phyloP scores from a whole-genome alignment of 1,139 yeast genomes.

The Saccharomyces hybrid region DNA sequence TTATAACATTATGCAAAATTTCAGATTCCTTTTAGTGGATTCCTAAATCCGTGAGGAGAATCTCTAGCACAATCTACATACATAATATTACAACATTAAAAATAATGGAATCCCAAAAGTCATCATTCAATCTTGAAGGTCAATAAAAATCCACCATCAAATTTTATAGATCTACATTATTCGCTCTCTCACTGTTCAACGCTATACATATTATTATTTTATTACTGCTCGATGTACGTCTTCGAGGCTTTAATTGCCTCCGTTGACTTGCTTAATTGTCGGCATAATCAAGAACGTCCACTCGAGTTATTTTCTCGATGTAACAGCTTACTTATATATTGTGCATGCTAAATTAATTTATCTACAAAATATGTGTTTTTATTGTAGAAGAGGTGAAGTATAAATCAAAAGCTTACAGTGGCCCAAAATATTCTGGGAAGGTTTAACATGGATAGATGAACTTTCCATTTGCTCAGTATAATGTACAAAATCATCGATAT shows the following conservation, averaged over 20 bases:
- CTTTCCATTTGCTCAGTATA: neutral
- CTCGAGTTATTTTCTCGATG: neutral
- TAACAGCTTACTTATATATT: neutral
- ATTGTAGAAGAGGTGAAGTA: neutral
- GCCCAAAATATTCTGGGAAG: neutral
- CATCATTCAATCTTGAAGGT: neutral
- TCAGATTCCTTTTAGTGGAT: too few species aligned
- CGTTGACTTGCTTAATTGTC: neutral
- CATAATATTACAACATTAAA: too few species aligned
- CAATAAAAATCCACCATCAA: neutral
- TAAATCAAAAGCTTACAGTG: too few species aligned
- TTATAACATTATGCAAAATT: too few species aligned
- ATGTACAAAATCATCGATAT: neutral
- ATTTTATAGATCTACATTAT: neutral
- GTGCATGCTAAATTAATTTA: neutral
- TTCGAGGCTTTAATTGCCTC: neutral
- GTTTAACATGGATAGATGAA: neutral
- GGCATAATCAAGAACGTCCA: neutral
- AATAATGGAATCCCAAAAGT: neutral
- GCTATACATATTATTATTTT: neutral
- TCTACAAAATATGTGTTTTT: neutral
- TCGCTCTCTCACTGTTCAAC: too few species aligned
- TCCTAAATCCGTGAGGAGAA: too few species aligned
- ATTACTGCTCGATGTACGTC: neutral
- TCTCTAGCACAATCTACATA: too few species aligned